phyloP scores from a whole-genome alignment of 1,284 basidiomycete genomes.

The Austropuccinia psidii region DNA sequence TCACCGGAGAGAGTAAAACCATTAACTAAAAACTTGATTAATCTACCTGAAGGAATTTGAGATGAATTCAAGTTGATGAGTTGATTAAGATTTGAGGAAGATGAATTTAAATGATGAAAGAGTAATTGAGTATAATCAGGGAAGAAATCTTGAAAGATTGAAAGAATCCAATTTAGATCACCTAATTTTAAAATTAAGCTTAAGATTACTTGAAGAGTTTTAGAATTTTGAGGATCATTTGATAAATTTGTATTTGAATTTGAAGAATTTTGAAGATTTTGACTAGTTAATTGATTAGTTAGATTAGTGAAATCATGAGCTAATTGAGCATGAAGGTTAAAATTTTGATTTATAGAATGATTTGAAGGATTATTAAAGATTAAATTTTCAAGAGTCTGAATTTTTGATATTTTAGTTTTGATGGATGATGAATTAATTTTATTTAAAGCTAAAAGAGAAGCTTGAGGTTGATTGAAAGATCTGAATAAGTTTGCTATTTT shows the following conservation, averaged over 20 bases:
- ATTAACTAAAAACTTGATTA: conserved; percentile 17
- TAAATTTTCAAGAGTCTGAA: not conserved
- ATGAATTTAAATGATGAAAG: not conserved
- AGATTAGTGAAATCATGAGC: not conserved
- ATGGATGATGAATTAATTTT: not conserved
- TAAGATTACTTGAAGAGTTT: conserved; percentile 15
- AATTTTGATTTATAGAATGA: not conserved
- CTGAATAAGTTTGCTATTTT: not conserved
- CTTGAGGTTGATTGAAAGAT: conserved; percentile 8
- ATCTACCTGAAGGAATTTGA: conserved; percentile 3
- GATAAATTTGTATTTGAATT: not conserved
- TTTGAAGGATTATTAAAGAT: not conserved
- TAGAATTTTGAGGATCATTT: not conserved
- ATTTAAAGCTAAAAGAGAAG: not conserved
- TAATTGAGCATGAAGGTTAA: not conserved
- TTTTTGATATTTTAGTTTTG: not conserved
- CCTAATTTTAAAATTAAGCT: conserved; percentile 7
- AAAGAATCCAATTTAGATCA: conserved; percentile 27
- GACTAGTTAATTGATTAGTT: not conserved
- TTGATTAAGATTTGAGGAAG: not conserved
- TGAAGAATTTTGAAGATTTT: not conserved
- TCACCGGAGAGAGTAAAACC: conserved; percentile 4
- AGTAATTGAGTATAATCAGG: conserved; percentile 14
- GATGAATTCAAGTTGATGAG: not conserved
- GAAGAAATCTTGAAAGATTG: conserved; percentile 17